Percentiles rank a stretch among this genome's conserved stretches.
Evolutionary conservation across 2,329 filamentous ascomycete species (phyloP).

Genomic region (Calonectria ilicicola): DNA sequence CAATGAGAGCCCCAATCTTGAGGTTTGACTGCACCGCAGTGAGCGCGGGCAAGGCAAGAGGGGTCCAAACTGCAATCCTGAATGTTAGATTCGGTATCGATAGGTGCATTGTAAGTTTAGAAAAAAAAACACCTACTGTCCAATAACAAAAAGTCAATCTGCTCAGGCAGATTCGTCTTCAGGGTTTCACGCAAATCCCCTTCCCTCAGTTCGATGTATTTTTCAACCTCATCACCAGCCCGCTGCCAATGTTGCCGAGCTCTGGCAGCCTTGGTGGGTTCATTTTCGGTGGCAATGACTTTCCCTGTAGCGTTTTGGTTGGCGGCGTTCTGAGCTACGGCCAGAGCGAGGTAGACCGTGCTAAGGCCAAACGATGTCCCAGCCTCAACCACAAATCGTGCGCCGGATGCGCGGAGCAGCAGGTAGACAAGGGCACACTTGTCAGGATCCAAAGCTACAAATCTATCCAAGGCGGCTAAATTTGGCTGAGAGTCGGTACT

Average conservation of each 20-base stretch:
- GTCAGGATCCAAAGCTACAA: constrained; percentile 69
- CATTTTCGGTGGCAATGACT: constrained; percentile 73
- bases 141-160: constrained; percentile 68
- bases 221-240: constrained; percentile 60
- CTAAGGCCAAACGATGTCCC: constrained; percentile 73
- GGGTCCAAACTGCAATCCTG: constrained; percentile 63
- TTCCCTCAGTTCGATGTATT: constrained; percentile 66
- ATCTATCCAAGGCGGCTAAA: constrained; percentile 58
- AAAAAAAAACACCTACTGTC: constrained; percentile 66
- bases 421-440: constrained; percentile 70
- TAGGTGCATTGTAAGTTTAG: not conserved
- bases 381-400: constrained; percentile 67
- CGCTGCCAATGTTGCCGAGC: constrained; percentile 67
- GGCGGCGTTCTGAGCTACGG: constrained; percentile 61
- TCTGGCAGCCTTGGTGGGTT: constrained; percentile 62
- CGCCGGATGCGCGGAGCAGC: constrained; percentile 60
- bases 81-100: not conserved
- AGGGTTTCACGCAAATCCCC: constrained; percentile 68
- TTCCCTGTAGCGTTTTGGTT: constrained; percentile 31
- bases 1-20: constrained; percentile 58
- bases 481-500: constrained; percentile 37
- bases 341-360: constrained; percentile 72
- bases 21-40: constrained; percentile 59
- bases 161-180: constrained; percentile 56
- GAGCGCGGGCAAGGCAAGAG: constrained; percentile 64